Base-by-base conservation (phyloP, 2,329 filamentous ascomycete species). In the Colletotrichum theobromicola region DNA sequence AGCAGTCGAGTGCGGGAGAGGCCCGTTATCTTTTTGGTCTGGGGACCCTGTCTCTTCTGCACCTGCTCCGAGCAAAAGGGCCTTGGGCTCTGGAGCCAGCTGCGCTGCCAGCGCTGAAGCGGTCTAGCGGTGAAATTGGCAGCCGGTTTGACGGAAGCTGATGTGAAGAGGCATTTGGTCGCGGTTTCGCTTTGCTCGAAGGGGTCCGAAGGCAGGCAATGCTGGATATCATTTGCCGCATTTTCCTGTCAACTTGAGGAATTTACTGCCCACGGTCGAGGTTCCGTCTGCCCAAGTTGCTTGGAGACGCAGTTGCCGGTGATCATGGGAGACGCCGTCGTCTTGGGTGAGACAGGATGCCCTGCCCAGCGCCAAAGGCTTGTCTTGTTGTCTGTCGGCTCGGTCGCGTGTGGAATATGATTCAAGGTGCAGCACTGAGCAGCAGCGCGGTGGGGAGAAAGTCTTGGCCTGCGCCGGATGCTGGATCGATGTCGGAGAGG, bases 21-120 rank as follows among this genome's bases (percentile, higher is more conserved):
- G 42, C 16, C 34, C 16, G 72, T 74, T 71, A 74, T 74, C 72
- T 74, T 55, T 67, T 55, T 62, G 26, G 34, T 35, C 37, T 46
- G 46, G 15, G 55, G 66, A 66, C 68, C 72, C 72, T 74, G 68
- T 62, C 67, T 21, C 58, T 32, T 37, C 37, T 32, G 32, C 53
- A 46, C 30, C n/a, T 32, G 30, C 32, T 63, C 70, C 57, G 64
- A 34, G 13, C 50, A 55, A 60, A 64, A 42, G 68, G 28, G 24
- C 57, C 67, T 35, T 24, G 34, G n/a, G n/a, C 26, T 21, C 21
- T 55, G 58, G 26, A 50, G 37, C 34, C 13, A 68, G 24, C 53
- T 57, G 16, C 55, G 55, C 35, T 65, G 67, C 67, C 37, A 65
- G 70, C 30, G 58, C 37, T 37, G 30, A 28, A 65, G 71, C 21